Evolutionary conservation across 345 rosid genomes (phyloP).

Genomic region (Brassica nigra): DNA sequence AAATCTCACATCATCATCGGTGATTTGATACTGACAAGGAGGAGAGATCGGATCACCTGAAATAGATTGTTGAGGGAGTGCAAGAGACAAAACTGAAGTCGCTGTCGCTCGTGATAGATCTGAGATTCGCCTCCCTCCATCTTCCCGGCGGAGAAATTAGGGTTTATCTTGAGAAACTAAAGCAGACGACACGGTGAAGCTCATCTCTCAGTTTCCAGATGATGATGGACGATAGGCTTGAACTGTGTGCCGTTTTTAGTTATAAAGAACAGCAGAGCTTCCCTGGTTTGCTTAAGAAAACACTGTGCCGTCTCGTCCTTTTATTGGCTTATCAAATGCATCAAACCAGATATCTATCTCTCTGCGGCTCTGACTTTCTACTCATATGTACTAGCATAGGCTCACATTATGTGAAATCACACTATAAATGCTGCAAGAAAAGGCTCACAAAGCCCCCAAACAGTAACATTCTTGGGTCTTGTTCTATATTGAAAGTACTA

Average conservation of each 20-base stretch:
- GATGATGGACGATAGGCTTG: not conserved
- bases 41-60: conserved; percentile 54
- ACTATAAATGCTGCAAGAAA: not conserved
- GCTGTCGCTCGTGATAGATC: conserved; percentile 80
- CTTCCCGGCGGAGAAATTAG: conserved; percentile 7
- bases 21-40: not conserved
- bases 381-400: not conserved
- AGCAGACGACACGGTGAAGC: not conserved
- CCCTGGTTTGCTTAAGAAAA: not conserved
- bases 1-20: not conserved
- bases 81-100: conserved; percentile 78
- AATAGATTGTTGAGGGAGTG: conserved; percentile 92
- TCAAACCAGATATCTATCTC: not conserved
- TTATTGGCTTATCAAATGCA: too few species aligned
- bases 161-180: not conserved
- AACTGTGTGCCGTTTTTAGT: not conserved
- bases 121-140: conserved; percentile 48
- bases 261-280: not conserved
- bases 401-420: not conserved
- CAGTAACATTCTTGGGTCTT: not conserved
- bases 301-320: not conserved
- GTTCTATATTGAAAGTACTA: not conserved
- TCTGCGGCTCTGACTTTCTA: too few species aligned
- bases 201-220: not conserved
- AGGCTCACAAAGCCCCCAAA: not conserved